Conservation (phyloP, 2,329 filamentous ascomycete species). For the Beauveria varroae region DNA sequence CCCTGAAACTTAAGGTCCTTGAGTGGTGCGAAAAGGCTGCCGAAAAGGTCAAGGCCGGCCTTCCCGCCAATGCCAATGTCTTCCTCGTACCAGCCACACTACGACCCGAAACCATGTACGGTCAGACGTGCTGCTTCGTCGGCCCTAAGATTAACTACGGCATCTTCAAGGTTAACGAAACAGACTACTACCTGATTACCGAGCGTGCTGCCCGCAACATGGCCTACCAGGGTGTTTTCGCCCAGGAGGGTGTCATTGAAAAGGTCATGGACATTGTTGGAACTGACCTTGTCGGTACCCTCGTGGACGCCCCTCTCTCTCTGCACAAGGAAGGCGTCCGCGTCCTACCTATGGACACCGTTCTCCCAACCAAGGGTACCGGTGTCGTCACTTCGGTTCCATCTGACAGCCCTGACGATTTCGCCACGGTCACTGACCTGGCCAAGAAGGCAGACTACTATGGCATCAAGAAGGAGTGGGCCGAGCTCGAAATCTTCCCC, state of each 20-base stretch:
- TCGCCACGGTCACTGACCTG: constrained; percentile 78
- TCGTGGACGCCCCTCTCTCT: constrained; percentile 83
- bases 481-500: constrained; percentile 78
- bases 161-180: constrained; percentile 69
- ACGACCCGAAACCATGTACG: constrained; percentile 97
- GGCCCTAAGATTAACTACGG: constrained; percentile 86
- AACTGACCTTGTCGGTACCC: constrained; percentile 75
- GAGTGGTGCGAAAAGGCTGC: constrained; percentile 78
- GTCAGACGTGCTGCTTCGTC: constrained; percentile 93
- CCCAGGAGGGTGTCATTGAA: constrained; percentile 65
- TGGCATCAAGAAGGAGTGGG: constrained; percentile 94
- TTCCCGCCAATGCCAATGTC: constrained; percentile 71
- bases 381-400: constrained; percentile 94
- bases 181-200: constrained; percentile 78
- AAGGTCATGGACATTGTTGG: constrained; percentile 70
- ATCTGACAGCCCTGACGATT: constrained; percentile 91
- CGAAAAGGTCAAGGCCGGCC: constrained; percentile 64
- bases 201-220: constrained; percentile 89
- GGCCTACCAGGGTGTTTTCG: constrained; percentile 85
- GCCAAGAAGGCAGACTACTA: constrained; percentile 96
- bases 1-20: constrained; percentile 81
- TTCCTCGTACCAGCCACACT: constrained; percentile 90
- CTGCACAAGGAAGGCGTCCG: constrained; percentile 75
- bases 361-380: constrained; percentile 88
- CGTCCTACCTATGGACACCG: constrained; percentile 91